phyloP scores from a whole-genome alignment of 2,329 filamentous ascomycete species.

The Trichophyton rubrum region DNA sequence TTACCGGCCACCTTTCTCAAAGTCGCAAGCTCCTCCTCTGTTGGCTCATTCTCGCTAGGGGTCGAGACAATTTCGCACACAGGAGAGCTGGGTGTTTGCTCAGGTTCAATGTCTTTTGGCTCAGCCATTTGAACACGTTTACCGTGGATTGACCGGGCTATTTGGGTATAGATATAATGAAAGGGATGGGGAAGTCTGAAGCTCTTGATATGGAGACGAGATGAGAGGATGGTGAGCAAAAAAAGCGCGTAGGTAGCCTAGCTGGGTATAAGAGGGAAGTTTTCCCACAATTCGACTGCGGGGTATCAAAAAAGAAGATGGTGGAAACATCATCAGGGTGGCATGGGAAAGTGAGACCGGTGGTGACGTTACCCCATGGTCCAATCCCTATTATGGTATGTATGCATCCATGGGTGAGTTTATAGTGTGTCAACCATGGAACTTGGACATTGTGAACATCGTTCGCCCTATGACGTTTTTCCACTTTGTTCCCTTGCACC shows the following conservation, averaged over 20 bases:
- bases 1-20: slow-evolving; percentile 44
- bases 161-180: background rate
- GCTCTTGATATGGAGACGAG: background rate
- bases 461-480: background rate
- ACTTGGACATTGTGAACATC: background rate
- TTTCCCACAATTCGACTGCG: background rate
- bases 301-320: background rate
- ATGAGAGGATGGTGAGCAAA: background rate
- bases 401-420: background rate
- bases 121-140: background rate
- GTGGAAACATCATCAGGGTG: background rate
- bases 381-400: background rate
- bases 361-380: background rate
- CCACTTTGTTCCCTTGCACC: background rate
- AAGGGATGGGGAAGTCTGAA: background rate
- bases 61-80: background rate
- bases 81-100: background rate
- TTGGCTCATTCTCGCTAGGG: slow-evolving; percentile 27
- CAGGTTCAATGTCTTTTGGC: background rate
- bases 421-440: background rate
- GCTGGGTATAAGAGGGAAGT: background rate
- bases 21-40: slow-evolving; percentile 37
- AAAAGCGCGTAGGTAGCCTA: background rate
- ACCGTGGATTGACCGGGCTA: background rate
- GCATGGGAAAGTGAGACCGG: background rate